A percentile compares a stretch with the other conserved stretches of the same genome.
phyloP scores from a whole-genome alignment of 106 monocot genomes.

The Acorus gramineus region DNA sequence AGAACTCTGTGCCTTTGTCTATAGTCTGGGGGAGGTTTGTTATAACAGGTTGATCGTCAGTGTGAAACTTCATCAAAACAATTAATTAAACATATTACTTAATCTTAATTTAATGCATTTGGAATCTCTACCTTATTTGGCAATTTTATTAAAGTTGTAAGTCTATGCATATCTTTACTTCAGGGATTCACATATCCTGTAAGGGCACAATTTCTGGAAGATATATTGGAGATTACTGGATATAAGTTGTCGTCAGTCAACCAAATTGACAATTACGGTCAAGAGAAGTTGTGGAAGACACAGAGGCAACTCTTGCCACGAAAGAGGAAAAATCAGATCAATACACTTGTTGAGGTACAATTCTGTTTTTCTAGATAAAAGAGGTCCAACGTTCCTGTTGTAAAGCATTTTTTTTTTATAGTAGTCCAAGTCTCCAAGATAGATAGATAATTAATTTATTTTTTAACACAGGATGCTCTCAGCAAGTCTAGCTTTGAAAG shows the following conservation, averaged over 20 bases:
- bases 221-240: conserved; percentile 87
- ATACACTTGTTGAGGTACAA: conserved; percentile 83
- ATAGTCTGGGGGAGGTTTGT: too few relatives aligned
- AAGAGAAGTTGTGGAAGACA: conserved; percentile 99
- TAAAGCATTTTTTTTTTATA: too few relatives aligned
- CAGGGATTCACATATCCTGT: conserved; percentile 98
- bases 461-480: conserved; percentile 54
- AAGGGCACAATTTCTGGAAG: conserved; percentile 79
- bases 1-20: neutral
- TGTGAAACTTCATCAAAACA: too few relatives aligned
- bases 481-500: conserved; percentile 75
- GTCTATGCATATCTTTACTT: conserved; percentile 1
- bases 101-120: too few relatives aligned
- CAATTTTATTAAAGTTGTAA: too few relatives aligned
- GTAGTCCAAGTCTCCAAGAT: too few relatives aligned
- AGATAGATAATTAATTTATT: neutral
- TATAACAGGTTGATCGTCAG: too few relatives aligned
- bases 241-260: conserved; percentile 87
- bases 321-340: conserved; percentile 91
- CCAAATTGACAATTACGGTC: conserved; percentile 98
- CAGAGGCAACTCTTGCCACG: conserved; percentile 79
- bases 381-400: too few relatives aligned
- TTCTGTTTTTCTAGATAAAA: neutral
- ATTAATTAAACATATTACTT: too few relatives aligned
- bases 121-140: too few relatives aligned